Conservation (phyloP, 1,284 basidiomycete genomes). For the Phenoliferia sp. region DNA sequence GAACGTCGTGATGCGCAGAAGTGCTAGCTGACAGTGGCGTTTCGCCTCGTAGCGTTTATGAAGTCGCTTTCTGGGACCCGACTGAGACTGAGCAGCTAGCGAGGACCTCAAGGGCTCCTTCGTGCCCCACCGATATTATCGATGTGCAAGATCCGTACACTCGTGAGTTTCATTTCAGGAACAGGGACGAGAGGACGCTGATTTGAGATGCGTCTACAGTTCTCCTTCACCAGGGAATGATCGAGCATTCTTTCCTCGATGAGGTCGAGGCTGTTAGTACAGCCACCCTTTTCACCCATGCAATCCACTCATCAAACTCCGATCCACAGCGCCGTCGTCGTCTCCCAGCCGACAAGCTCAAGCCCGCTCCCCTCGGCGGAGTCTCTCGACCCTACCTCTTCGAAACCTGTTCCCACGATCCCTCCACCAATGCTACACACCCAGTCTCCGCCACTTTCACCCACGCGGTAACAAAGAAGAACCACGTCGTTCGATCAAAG, state of each 20-base stretch:
- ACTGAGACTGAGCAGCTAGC: conserved; percentile 33
- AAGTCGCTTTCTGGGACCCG: conserved; percentile 43
- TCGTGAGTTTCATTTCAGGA: background rate
- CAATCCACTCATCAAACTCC: conserved; percentile 41
- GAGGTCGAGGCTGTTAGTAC: conserved; percentile 40
- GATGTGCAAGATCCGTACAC: conserved; percentile 42
- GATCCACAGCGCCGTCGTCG: conserved; percentile 36
- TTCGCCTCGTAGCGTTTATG: conserved; percentile 38
- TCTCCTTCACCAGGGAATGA: conserved; percentile 46
- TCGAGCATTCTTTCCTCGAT: conserved; percentile 43
- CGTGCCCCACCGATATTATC: conserved; percentile 44
- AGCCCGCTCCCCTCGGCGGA: conserved; percentile 31
- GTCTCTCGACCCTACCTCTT: conserved; percentile 35
- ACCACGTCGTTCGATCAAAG: conserved; percentile 40
- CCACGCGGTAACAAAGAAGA: conserved; percentile 24
- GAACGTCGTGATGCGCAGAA: conserved; percentile 13
- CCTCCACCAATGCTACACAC: conserved; percentile 31
- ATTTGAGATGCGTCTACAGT: conserved; percentile 38
- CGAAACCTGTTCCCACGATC: conserved; percentile 32
- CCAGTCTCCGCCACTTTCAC: conserved; percentile 19
- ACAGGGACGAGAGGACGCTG: background rate
- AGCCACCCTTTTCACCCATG: background rate
- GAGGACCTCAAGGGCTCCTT: conserved; percentile 43
- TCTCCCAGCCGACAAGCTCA: conserved; percentile 23
- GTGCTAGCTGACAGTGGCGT: background rate